A percentile compares a stretch with the other conserved stretches of the same genome.
Conservation (phyloP, 192 early-diverging fungal genomes). For the Jimgerdemannia flammicorona region DNA sequence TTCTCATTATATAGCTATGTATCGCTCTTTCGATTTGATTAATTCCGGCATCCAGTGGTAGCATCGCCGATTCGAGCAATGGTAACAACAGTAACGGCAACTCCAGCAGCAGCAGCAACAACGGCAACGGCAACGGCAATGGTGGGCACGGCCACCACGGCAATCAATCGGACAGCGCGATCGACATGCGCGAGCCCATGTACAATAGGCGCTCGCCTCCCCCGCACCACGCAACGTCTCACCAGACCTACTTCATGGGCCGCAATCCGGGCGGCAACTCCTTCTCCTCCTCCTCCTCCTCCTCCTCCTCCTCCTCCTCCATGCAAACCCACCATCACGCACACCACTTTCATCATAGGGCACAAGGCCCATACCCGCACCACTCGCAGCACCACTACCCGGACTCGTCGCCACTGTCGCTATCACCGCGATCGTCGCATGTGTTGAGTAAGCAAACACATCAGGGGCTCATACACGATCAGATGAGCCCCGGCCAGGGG, state of each 20-base stretch:
- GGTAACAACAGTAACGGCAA: slow-evolving; percentile 4
- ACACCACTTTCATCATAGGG: not conserved
- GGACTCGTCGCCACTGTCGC: not conserved
- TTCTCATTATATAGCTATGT: not conserved
- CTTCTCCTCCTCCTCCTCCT: not conserved
- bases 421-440: not conserved
- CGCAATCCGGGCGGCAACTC: not conserved
- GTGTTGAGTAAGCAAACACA: not conserved
- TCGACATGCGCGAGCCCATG: not conserved
- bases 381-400: not conserved
- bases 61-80: not conserved
- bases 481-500: not conserved
- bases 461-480: not conserved
- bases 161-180: not conserved
- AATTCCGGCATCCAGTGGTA: not conserved
- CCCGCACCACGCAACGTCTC: not conserved
- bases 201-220: not conserved
- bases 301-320: slow-evolving; percentile 2
- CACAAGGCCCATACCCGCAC: not conserved
- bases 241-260: not conserved
- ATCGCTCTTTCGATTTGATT: no score
- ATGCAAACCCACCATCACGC: not conserved
- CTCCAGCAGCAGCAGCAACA: not conserved
- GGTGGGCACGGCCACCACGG: not conserved
- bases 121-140: slow-evolving; percentile 2